These are phyloP conservation scores for Ceratobasidium theobromae DNA, from an alignment of 1,284 basidiomycete species.

Conservation along the genomic window DNA sequence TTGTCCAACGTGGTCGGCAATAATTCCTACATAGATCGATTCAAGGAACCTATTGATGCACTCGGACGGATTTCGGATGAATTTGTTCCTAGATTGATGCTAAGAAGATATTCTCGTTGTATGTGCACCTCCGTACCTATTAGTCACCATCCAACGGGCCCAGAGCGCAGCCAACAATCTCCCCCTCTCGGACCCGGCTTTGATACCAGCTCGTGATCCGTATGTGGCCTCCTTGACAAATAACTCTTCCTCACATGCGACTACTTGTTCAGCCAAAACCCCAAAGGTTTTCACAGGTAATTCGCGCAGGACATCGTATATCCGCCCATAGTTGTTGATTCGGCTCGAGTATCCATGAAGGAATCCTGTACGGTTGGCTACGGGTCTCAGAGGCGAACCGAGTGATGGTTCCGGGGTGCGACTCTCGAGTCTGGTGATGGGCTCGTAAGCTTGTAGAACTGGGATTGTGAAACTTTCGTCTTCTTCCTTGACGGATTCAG, in stretches of 20 bases:
- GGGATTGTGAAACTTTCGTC: not conserved
- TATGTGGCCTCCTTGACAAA: constrained; percentile 1
- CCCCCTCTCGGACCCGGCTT: not conserved
- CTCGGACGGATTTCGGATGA: constrained; percentile 10
- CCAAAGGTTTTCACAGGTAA: constrained; percentile 6
- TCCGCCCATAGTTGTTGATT: not conserved
- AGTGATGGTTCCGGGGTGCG: constrained; percentile 9
- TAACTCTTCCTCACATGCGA: constrained; percentile 20
- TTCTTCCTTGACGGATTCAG: not conserved
- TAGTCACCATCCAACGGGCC: constrained; percentile 12
- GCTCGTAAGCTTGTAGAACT: not conserved
- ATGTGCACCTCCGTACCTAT: not conserved
- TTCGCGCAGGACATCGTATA: constrained; percentile 18
- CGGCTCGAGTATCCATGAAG: constrained; percentile 9
- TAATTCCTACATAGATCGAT: constrained; percentile 4
- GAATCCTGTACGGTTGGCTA: not conserved
- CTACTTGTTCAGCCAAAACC: not conserved
- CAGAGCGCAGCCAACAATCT: constrained; percentile 11
- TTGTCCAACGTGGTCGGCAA: constrained; percentile 6
- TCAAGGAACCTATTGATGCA: constrained; percentile 2
- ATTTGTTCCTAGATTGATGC: constrained; percentile 1
- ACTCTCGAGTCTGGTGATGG: constrained; percentile 6
- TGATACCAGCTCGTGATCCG: not conserved
- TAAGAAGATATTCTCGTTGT: not conserved
- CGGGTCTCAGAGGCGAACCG: constrained; percentile 5